These are phyloP conservation scores for Arctium lappa DNA, from an alignment of 129 eudicot species.

Conservation along the genomic window DNA sequence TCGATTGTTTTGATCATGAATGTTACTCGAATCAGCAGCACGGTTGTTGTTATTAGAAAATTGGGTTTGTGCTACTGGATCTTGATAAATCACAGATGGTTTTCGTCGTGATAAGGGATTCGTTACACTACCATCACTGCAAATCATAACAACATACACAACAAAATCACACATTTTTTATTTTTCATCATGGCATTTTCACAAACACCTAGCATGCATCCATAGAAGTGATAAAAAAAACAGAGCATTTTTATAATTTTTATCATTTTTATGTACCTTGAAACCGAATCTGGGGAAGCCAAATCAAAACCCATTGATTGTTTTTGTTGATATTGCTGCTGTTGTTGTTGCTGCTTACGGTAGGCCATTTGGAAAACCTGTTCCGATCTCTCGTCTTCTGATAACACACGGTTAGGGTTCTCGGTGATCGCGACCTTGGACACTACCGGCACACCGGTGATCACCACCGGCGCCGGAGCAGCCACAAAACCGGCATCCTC, in stretches of 20 bases:
- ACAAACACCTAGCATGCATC: slow-evolving; percentile 20
- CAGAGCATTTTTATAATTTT: background rate
- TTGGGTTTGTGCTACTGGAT: slow-evolving; percentile 33
- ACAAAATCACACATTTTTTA: background rate
- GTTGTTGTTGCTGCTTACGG: background rate
- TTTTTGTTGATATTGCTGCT: slow-evolving; percentile 42
- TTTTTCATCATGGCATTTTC: slow-evolving; percentile 6
- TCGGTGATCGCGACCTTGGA: slow-evolving; percentile 29
- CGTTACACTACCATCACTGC: slow-evolving; percentile 73
- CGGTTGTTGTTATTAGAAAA: slow-evolving; percentile 29
- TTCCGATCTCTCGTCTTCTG: slow-evolving; percentile 21
- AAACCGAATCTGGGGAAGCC: slow-evolving; percentile 14
- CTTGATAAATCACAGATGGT: slow-evolving; percentile 49
- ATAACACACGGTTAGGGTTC: slow-evolving; percentile 15
- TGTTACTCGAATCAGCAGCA: background rate
- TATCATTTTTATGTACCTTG: slow-evolving; percentile 35
- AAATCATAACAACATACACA: slow-evolving; percentile 21
- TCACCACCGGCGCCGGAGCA: slow-evolving; percentile 24
- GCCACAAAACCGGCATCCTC: slow-evolving; percentile 48
- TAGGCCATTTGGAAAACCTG: slow-evolving; percentile 6
- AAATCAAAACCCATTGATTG: slow-evolving; percentile 34
- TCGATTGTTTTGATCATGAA: slow-evolving; percentile 40
- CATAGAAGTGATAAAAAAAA: background rate
- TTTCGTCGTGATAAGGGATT: slow-evolving; percentile 51
- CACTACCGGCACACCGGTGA: slow-evolving; percentile 19